Evolutionary conservation across 2,329 filamentous ascomycete genomes (phyloP).

Genomic region (Allantophomopsis lycopodina): DNA sequence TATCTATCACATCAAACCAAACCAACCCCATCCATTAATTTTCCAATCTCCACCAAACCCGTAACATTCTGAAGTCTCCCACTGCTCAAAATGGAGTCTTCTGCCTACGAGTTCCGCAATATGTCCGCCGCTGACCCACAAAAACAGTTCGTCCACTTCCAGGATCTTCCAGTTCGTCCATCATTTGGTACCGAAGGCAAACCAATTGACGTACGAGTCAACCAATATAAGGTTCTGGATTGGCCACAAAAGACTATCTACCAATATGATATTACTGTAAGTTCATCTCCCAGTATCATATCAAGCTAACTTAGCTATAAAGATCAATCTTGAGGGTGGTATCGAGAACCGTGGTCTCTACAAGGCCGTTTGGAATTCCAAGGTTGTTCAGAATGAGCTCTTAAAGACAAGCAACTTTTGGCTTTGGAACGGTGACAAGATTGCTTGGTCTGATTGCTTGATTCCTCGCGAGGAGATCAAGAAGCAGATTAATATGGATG

Average conservation of each 20-base stretch:
- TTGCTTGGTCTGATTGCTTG: conserved; percentile 58
- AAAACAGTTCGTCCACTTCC: too few relatives aligned
- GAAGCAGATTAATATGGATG: conserved; percentile 54
- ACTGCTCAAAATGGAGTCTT: too few relatives aligned
- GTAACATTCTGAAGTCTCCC: too few relatives aligned
- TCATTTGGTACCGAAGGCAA: conserved; percentile 45
- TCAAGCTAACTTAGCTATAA: conserved; percentile 1
- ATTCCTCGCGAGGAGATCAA: background rate
- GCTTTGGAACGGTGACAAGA: conserved; percentile 71
- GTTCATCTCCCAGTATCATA: conserved; percentile 19
- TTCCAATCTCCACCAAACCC: too few relatives aligned
- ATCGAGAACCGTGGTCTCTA: conserved; percentile 49
- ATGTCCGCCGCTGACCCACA: too few relatives aligned
- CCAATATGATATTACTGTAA: conserved; percentile 63
- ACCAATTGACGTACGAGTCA: conserved; percentile 42
- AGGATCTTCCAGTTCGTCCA: conserved; percentile 26
- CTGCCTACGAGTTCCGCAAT: too few relatives aligned
- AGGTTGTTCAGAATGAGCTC: conserved; percentile 40
- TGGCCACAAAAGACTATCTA: conserved; percentile 50
- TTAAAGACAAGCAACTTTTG: conserved; percentile 33
- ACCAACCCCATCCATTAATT: too few relatives aligned
- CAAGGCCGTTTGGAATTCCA: conserved; percentile 64
- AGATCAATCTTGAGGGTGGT: conserved; percentile 55
- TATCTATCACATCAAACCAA: too few relatives aligned
- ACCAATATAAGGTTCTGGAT: conserved; percentile 57